Evolutionary conservation across 2,329 filamentous ascomycete genomes (phyloP).

Genomic region (Thielaviopsis ethacetica): DNA sequence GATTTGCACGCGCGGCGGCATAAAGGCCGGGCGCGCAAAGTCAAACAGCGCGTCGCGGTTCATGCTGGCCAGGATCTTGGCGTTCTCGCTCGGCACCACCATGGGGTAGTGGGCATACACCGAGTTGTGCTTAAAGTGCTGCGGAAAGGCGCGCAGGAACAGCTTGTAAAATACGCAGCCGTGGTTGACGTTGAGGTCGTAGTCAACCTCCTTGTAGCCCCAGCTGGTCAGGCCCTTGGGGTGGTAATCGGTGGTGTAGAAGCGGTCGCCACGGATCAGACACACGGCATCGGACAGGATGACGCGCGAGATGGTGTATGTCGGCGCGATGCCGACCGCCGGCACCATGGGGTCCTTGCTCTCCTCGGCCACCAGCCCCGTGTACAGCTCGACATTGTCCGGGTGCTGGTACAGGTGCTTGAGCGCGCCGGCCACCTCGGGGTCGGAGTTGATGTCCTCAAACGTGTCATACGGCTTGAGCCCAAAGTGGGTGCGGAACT

Average conservation of each 20-base stretch:
- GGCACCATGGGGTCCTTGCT: slow-evolving; percentile 58
- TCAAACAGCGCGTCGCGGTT: slow-evolving; percentile 52
- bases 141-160: slow-evolving; percentile 57
- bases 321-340: slow-evolving; percentile 58
- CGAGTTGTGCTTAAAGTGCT: slow-evolving; percentile 61
- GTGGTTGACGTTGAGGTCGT: slow-evolving; percentile 58
- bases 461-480: slow-evolving; percentile 62
- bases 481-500: slow-evolving; percentile 70
- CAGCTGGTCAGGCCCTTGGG: slow-evolving; percentile 65
- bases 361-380: slow-evolving; percentile 61
- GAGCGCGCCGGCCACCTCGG: slow-evolving; percentile 48
- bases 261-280: slow-evolving; percentile 62
- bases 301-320: slow-evolving; percentile 61
- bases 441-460: slow-evolving; percentile 70
- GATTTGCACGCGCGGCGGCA: slow-evolving; percentile 36
- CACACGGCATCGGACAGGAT: slow-evolving; percentile 64
- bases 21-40: slow-evolving; percentile 43
- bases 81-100: slow-evolving; percentile 54
- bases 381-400: slow-evolving; percentile 66
- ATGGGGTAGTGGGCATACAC: slow-evolving; percentile 71
- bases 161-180: slow-evolving; percentile 78
- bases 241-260: slow-evolving; percentile 66
- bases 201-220: slow-evolving; percentile 62
- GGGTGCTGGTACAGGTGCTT: slow-evolving; percentile 59
- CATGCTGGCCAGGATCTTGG: slow-evolving; percentile 51